These are phyloP conservation scores for Xylariaceae sp. DNA, from an alignment of 2,329 filamentous ascomycete genomes.

Conservation along the genomic window DNA sequence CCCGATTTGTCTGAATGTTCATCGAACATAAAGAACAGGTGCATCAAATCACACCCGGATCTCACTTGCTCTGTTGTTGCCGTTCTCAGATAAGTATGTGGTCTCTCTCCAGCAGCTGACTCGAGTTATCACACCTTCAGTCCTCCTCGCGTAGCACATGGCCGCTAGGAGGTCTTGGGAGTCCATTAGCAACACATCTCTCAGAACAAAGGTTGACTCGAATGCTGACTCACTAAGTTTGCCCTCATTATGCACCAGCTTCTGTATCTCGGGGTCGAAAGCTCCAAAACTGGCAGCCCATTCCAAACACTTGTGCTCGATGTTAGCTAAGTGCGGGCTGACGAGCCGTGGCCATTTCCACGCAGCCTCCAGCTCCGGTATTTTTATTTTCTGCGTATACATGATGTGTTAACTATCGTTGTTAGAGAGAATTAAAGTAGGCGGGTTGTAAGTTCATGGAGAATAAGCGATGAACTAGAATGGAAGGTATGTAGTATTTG, in stretches of 20 bases:
- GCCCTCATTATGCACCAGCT: conserved; percentile 13
- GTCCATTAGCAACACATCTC: background rate
- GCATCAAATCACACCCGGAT: conserved; percentile 18
- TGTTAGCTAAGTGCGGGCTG: conserved; percentile 9
- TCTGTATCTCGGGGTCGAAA: conserved; percentile 13
- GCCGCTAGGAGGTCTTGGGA: conserved; percentile 13
- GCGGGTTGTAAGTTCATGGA: too few relatives aligned
- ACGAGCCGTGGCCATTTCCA: conserved; percentile 17
- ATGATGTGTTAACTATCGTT: background rate
- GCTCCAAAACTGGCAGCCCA: conserved; percentile 16
- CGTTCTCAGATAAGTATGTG: background rate
- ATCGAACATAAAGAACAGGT: conserved; percentile 22
- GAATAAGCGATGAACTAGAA: too few relatives aligned
- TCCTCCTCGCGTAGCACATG: conserved; percentile 10
- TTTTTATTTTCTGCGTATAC: background rate
- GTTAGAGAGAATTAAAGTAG: too few relatives aligned
- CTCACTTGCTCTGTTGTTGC: conserved; percentile 15
- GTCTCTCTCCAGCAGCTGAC: background rate
- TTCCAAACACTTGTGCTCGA: conserved; percentile 13
- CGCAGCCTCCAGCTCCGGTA: conserved; percentile 12
- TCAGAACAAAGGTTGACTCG: background rate
- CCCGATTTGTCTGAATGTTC: conserved; percentile 17
- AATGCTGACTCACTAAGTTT: conserved; percentile 11
- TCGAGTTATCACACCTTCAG: background rate
- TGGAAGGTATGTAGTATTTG: too few relatives aligned